These are phyloP conservation scores for Phytopythium oedochilum DNA, from an alignment of 352 stramenopile genomes.

Conservation along the genomic window DNA sequence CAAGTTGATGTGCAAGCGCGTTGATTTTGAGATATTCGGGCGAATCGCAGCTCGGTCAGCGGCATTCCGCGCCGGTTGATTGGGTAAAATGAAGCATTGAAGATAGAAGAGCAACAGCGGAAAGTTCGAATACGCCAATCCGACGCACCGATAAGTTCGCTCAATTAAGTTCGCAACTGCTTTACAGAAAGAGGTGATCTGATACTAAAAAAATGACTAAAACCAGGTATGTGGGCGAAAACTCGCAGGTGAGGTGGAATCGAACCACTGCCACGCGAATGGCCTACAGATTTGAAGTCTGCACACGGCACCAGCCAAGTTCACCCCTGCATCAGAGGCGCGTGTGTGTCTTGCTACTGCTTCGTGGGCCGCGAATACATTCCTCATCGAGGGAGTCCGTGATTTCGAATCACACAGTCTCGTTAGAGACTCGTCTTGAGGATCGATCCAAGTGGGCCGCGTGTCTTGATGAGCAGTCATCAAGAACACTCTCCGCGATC, in stretches of 20 bases:
- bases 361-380: too few species aligned
- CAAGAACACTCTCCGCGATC: neutral
- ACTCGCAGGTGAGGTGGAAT: conserved; percentile 88
- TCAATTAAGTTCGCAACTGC: neutral
- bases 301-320: conserved; percentile 88
- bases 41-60: neutral
- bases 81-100: neutral
- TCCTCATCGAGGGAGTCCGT: too few species aligned
- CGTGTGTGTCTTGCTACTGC: neutral
- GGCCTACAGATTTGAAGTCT: conserved; percentile 93
- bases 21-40: neutral
- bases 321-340: conserved; percentile 58
- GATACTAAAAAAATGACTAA: too few species aligned
- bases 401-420: too few species aligned
- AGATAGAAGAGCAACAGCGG: neutral
- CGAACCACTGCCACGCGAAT: conserved; percentile 88
- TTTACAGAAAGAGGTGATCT: neutral
- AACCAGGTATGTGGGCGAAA: conserved; percentile 24
- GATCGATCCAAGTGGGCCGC: too few species aligned
- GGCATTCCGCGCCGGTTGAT: neutral
- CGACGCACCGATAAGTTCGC: neutral
- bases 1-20: conserved; percentile 4
- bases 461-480: conserved; percentile 1
- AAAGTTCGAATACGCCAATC: neutral
- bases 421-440: too few species aligned